Evolutionary conservation across 2,329 filamentous ascomycete species (phyloP), one percentile per base, ranked within the genome.

Genomic region (Neurospora crassa): DNA sequence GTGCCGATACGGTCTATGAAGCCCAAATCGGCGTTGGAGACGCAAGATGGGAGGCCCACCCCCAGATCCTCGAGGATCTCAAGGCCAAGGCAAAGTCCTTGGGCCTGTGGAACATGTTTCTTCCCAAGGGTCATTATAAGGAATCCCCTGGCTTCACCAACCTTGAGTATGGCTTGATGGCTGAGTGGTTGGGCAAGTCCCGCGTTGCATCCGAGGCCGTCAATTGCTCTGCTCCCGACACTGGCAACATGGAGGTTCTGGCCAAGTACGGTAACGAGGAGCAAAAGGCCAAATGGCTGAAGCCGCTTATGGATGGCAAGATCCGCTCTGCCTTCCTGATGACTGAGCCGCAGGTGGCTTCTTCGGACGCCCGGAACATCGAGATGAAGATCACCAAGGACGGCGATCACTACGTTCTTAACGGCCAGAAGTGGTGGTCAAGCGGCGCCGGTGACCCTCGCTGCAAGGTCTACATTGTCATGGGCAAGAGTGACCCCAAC

Each of bases 391-490:
- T 99, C 79, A 87, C 84, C 75, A 89, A 88, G 71, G 93, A 97
- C 75, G 95, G 94, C 12, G 89, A 96, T 78, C 89, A 96, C 77
- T 97, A 96, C 79, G 89, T 98, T 20, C 86, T 99, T 70, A 97
- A 98, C 79, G 96, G 96, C 71, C 77, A 95, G 89, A 99, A 99
- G 93, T 99, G 96, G 96, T 99, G 96, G 96, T 97, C 93, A 40
- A 97, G 93, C 74, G 96, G 96, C 75, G 94, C 94, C 20, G 96
- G 96, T 72, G 96, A 99, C 83, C 92, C 91, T 72, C 89, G 95
- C 77, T 99, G 96, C 86, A 87, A 92, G 81, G 85, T 99, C 80
- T 98, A 97, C 84, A 90, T 99, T 73, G 94, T 97, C 77, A 97
- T 99, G 92, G 96, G 93, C 82, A 97, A 98, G 86, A 91, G 89